A percentile compares a stretch with the other conserved stretches of the same genome.
phyloP scores from a whole-genome alignment of 2,329 filamentous ascomycete genomes.

The Neurospora crassa region DNA sequence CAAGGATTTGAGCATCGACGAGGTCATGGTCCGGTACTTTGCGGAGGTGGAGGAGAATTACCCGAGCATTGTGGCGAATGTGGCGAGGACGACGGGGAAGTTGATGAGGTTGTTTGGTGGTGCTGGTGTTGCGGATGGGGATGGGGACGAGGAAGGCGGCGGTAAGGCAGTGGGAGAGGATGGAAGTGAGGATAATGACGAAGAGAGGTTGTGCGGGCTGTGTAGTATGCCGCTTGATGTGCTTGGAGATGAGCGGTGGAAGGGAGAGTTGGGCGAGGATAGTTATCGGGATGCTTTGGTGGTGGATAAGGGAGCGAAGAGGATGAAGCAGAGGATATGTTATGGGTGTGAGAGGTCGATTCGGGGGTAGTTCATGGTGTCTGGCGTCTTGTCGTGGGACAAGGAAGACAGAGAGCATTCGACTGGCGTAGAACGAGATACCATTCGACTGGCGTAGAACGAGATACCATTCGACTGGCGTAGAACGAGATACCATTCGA shows the following conservation, averaged over 20 bases:
- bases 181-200: conserved; percentile 24
- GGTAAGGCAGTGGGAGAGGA: background rate
- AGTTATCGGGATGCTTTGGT: conserved; percentile 33
- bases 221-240: conserved; percentile 61
- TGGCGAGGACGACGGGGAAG: conserved; percentile 85
- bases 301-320: conserved; percentile 18
- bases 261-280: conserved; percentile 46
- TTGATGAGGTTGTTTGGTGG: conserved; percentile 39
- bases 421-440: background rate
- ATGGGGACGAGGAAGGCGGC: background rate
- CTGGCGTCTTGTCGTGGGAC: background rate
- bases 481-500: background rate
- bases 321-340: conserved; percentile 40
- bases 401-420: background rate
- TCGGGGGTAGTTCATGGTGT: conserved; percentile 18
- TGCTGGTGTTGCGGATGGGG: background rate
- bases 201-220: conserved; percentile 44
- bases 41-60: conserved; percentile 76
- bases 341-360: conserved; percentile 66
- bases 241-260: conserved; percentile 53
- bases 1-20: conserved; percentile 79
- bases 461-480: background rate
- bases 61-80: conserved; percentile 87
- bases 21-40: conserved; percentile 85
- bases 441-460: background rate